Conservation (phyloP, 495 filamentous ascomycete species). For the Penicillium arizonense region DNA sequence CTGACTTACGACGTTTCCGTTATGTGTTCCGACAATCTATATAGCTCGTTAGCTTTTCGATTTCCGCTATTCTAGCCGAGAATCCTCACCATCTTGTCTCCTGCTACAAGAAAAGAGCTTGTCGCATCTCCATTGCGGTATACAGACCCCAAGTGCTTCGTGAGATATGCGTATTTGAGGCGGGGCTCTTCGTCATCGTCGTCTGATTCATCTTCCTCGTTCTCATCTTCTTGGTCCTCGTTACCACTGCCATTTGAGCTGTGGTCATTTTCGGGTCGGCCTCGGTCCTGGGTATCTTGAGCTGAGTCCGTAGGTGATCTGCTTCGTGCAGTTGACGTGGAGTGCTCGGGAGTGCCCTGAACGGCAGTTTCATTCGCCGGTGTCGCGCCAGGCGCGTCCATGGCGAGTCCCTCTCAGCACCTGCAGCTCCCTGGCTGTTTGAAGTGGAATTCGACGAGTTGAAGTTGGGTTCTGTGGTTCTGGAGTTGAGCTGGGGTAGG, state of each 20-base stretch:
- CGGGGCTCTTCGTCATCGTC: constrained; percentile 95
- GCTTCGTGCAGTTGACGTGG: constrained; percentile 20
- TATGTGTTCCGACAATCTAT: constrained; percentile 92
- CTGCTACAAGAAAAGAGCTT: constrained; percentile 82
- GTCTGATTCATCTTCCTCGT: constrained; percentile 61
- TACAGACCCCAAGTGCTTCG: constrained; percentile 70
- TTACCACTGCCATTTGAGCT: constrained; percentile 25
- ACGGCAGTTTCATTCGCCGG: constrained; percentile 25
- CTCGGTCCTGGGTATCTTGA: constrained; percentile 19
- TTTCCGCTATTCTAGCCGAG: not conserved
- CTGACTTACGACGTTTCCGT: constrained; percentile 85
- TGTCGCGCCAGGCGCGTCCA: constrained; percentile 46
- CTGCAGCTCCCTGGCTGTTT: constrained; percentile 22
- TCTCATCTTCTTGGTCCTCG: constrained; percentile 32
- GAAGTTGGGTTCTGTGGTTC: constrained; percentile 13
- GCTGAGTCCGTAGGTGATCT: constrained; percentile 18
- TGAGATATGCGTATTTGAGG: constrained; percentile 87
- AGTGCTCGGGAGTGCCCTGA: constrained; percentile 17
- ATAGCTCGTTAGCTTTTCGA: constrained; percentile 17
- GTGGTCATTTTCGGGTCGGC: constrained; percentile 14
- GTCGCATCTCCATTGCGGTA: constrained; percentile 96
- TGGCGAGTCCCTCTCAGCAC: constrained; percentile 35
- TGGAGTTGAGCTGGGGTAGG: constrained; percentile 24
- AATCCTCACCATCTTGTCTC: constrained; percentile 86
- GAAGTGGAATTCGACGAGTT: constrained; percentile 22